Conservation (phyloP, 202 grass and related monocot genomes). For the Dendrocalamus latiflorus region DNA sequence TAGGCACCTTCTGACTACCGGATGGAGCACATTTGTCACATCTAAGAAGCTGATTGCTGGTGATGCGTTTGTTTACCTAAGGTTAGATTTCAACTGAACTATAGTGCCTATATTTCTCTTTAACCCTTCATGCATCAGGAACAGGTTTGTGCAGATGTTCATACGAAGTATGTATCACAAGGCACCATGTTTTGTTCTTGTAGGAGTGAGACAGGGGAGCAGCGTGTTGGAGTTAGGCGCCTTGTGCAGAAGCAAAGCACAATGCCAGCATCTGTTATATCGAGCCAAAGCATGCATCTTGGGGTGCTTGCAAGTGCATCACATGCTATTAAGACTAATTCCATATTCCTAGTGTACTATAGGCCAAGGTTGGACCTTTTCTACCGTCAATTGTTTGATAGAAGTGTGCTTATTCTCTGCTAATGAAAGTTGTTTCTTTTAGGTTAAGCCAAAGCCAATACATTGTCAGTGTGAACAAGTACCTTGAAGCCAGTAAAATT, state of each 20-base stretch:
- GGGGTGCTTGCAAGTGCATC: constrained; percentile 95
- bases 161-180: constrained; percentile 1
- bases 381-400: not conserved
- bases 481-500: constrained; percentile 58
- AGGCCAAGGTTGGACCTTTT: constrained; percentile 74
- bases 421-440: not conserved
- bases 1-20: constrained; percentile 82
- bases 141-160: not conserved
- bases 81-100: constrained; percentile 36
- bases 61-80: constrained; percentile 91
- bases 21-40: constrained; percentile 96
- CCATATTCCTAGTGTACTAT: constrained; percentile 80
- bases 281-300: constrained; percentile 99
- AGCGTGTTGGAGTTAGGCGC: constrained; percentile 75
- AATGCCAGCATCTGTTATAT: constrained; percentile 90
- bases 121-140: not conserved
- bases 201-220: constrained; percentile 78
- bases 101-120: not conserved
- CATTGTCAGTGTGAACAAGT: constrained; percentile 79
- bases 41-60: constrained; percentile 82
- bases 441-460: constrained; percentile 66
- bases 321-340: constrained; percentile 74
- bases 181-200: not conserved
- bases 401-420: constrained; percentile 2
- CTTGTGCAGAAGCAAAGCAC: constrained; percentile 61